Evolutionary conservation across 768 basidiomycete species (phyloP), one percentile per base, ranked within the genome.

Genomic region (Austroboletus festivus): DNA sequence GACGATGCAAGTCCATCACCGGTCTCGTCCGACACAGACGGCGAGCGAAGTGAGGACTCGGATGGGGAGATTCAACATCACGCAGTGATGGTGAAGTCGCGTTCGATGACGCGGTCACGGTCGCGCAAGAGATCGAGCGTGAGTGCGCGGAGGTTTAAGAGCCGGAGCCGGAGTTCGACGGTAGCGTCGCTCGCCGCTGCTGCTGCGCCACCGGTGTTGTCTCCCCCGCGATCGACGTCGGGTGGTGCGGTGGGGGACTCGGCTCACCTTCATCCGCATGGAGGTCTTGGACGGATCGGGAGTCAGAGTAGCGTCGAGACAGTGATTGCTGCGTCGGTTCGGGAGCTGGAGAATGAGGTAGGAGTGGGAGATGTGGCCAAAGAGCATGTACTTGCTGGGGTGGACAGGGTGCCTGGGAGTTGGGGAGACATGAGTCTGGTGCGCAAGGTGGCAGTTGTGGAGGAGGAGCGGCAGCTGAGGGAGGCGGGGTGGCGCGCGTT

Each of bases 231-330:
- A 28, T 55, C 55, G 34, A 58, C 62, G 16, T 48, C 50, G 5
- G 42, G 44, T 43, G 40, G 48, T 16, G 20, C 45, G 9, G 21
- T 26, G 10, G 12, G 43, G 49, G 13, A 48, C 54, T 39, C 57
- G 57, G 31, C 65, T 37, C 45, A 42, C n/a, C n/a, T n/a, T n/a
- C n/a, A n/a, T n/a, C n/a, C n/a, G 13, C 58, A 62, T 16, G 34
- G 44, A 19, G 60, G 48, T 3, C 33, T 81, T 12, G 60, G 56
- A 5, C 78, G 76, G 47, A 77, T 75, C 33, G 74, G 76, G 16
- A 88, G 86, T 2, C 71, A 70, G 18, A 86, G 82, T 60, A 90
- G 88, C 52, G 75, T 87, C 24, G 77, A 79, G 16, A 91, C 89
- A 0, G 82, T 91, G 5, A 80, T 78, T 22, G 85, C 79, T 2